phyloP scores from a whole-genome alignment of 1,139 yeast genomes.

The Suhomyces panamericanus region DNA sequence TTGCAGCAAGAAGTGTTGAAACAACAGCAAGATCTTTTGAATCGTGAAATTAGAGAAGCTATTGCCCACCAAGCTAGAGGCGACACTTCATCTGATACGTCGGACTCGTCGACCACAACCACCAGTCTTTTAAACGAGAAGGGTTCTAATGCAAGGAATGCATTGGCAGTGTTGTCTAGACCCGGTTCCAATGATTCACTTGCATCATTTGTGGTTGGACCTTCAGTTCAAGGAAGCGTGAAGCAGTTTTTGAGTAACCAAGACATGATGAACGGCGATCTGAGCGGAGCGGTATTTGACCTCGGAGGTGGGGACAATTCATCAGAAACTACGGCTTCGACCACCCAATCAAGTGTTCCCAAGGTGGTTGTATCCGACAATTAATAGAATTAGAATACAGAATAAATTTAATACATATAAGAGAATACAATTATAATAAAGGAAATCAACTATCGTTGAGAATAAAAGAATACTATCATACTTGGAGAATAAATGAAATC shows the following conservation, averaged over 20 bases:
- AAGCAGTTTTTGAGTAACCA: slow-evolving; percentile 13
- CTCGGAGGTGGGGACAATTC: not conserved
- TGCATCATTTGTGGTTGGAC: slow-evolving; percentile 14
- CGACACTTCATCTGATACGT: not conserved
- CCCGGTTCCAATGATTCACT: slow-evolving; percentile 18
- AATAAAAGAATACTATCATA: too few species aligned
- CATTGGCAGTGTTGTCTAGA: slow-evolving; percentile 11
- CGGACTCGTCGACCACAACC: not conserved
- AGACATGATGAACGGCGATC: slow-evolving; percentile 5
- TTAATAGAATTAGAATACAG: not conserved
- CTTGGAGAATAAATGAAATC: too few species aligned
- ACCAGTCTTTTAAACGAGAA: slow-evolving; percentile 2
- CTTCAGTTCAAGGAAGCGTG: slow-evolving; percentile 10
- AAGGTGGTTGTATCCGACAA: slow-evolving; percentile 10
- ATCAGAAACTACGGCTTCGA: not conserved
- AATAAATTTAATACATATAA: too few species aligned
- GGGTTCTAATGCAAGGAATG: slow-evolving; percentile 3
- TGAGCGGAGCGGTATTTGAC: slow-evolving; percentile 7
- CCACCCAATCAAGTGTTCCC: slow-evolving; percentile 4
- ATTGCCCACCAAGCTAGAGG: not conserved
- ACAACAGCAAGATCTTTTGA: slow-evolving; percentile 40
- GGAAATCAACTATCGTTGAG: too few species aligned
- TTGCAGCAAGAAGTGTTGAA: slow-evolving; percentile 41
- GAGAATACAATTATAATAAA: too few species aligned
- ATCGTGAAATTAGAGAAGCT: slow-evolving; percentile 16